A percentile compares a stretch with the other conserved stretches of the same genome.
Conservation (phyloP, 2,329 filamentous ascomycete species). For the Xylaria sp. region DNA sequence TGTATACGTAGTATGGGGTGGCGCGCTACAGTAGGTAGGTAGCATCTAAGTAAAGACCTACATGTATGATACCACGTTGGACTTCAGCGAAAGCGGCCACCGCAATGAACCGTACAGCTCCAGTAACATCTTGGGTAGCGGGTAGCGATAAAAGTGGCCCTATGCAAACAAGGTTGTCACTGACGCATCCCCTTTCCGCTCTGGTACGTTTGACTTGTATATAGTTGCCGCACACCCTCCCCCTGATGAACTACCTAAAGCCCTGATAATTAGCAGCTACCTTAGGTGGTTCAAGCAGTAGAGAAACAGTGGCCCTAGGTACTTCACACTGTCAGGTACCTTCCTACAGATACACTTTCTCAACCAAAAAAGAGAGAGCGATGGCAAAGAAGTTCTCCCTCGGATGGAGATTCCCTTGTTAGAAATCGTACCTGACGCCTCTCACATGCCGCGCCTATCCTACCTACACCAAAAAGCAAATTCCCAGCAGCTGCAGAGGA, state of each 20-base stretch:
- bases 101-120: neutral
- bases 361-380: constrained; percentile 5
- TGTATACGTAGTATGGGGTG: neutral
- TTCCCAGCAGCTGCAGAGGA: constrained; percentile 25
- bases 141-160: constrained; percentile 3
- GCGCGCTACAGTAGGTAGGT: neutral
- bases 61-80: neutral
- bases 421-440: constrained; percentile 14
- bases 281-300: neutral
- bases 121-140: neutral
- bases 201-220: neutral
- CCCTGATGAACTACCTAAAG: neutral
- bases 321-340: neutral
- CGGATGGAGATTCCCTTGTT: constrained; percentile 20
- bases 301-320: neutral
- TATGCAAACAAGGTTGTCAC: constrained; percentile 11
- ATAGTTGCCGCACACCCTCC: constrained; percentile 1
- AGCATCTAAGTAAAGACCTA: neutral
- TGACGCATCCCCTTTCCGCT: constrained; percentile 27
- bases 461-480: constrained; percentile 20
- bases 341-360: neutral
- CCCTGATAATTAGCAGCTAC: neutral
- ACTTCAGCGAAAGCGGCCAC: neutral
- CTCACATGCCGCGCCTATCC: constrained; percentile 12
- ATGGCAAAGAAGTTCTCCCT: constrained; percentile 10